phyloP scores from a whole-genome alignment of 2,329 filamentous ascomycete genomes.

The Albophoma yamanashiensis region DNA sequence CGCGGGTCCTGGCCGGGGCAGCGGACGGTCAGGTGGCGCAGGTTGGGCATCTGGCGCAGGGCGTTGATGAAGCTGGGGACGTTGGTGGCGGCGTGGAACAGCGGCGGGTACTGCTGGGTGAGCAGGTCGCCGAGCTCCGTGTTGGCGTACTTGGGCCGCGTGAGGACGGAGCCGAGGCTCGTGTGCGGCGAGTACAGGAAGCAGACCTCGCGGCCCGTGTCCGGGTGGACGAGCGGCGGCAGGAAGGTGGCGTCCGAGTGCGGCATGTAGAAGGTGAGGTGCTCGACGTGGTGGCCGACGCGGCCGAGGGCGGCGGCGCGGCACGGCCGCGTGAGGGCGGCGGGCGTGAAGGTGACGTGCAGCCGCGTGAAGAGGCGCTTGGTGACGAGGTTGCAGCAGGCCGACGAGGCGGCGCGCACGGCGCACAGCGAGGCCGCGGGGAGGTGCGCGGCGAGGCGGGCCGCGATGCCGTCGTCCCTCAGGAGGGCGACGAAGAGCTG shows the following conservation, averaged over 20 bases:
- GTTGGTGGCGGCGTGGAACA: conserved; percentile 85
- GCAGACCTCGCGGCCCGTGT: conserved; percentile 64
- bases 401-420: conserved; percentile 56
- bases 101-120: conserved; percentile 75
- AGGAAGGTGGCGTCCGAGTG: conserved; percentile 72
- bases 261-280: conserved; percentile 65
- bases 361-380: conserved; percentile 59
- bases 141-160: conserved; percentile 69
- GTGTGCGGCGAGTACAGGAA: conserved; percentile 76
- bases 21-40: conserved; percentile 65
- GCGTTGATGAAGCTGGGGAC: conserved; percentile 74
- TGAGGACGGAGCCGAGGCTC: conserved; percentile 48
- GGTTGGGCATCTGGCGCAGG: conserved; percentile 54
- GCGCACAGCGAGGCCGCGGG: conserved; percentile 42
- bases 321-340: conserved; percentile 63
- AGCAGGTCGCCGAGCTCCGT: conserved; percentile 70
- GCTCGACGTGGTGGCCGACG: conserved; percentile 70
- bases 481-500: conserved; percentile 44
- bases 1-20: conserved; percentile 62
- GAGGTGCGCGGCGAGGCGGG: conserved; percentile 38
- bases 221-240: conserved; percentile 71
- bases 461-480: conserved; percentile 38
- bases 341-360: conserved; percentile 60
- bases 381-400: conserved; percentile 60
- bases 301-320: conserved; percentile 64